Evolutionary conservation across 805 yeast species (phyloP), one percentile per base, ranked within the genome.

Genomic region (Cyberlindnera xishuangbannaensis): DNA sequence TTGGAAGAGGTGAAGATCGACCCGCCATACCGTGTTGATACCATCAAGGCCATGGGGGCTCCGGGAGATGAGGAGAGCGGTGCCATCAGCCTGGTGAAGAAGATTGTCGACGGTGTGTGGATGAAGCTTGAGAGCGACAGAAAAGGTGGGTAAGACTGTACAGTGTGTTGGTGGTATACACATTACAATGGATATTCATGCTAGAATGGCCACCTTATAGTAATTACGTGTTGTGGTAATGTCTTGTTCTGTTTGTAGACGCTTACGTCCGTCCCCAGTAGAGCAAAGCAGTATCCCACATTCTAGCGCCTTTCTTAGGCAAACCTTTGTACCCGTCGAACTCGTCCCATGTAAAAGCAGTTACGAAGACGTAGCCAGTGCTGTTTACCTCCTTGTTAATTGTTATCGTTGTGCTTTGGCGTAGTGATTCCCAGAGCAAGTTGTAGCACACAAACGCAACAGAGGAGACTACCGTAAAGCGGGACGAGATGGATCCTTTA

Each of bases 241-340:
- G n/a, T n/a, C n/a, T n/a, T n/a, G n/a, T n/a, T n/a, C n/a, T n/a
- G n/a, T n/a, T n/a, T n/a, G n/a, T n/a, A n/a, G n/a, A n/a, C n/a
- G n/a, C n/a, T n/a, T n/a, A n/a, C n/a, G n/a, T n/a, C n/a, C n/a
- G n/a, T n/a, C n/a, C n/a, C n/a, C n/a, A n/a, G n/a, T n/a, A n/a
- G n/a, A n/a, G n/a, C n/a, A n/a, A n/a, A n/a, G n/a, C n/a, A n/a
- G n/a, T n/a, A n/a, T n/a, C n/a, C n/a, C n/a, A n/a, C n/a, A n/a
- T n/a, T n/a, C 64, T 61, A 4, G 60, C 35, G 0, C 87, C 87
- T 41, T 67, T 70, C 28, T 61, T 62, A n/a, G 50, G 47, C 2
- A 76, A 67, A 2, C 92, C 94, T 42, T 69, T 67, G 37, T 65
- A 66, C 0, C 95, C 94, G 55, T 83, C 94, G 45, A 80, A 59